phyloP scores from a whole-genome alignment of 768 basidiomycete genomes.

The Pluteus cervinus region DNA sequence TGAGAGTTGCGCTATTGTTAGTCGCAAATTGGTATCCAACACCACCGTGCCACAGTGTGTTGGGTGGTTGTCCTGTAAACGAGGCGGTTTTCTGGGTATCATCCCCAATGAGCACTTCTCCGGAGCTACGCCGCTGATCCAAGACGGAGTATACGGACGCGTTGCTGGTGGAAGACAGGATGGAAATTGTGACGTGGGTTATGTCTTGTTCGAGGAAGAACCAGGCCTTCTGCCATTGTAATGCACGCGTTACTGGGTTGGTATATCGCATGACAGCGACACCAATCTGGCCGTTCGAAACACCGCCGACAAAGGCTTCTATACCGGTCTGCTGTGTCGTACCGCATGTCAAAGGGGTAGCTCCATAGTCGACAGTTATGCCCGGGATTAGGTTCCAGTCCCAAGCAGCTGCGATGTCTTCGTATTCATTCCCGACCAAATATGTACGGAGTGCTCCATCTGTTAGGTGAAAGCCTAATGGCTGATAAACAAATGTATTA shows the following conservation, averaged over 20 bases:
- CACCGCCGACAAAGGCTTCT: constrained; percentile 61
- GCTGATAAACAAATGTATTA: constrained; percentile 23
- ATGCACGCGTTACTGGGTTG: constrained; percentile 48
- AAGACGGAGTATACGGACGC: constrained; percentile 58
- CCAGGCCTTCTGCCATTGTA: constrained; percentile 66
- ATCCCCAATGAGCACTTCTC: constrained; percentile 38
- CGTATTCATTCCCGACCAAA: constrained; percentile 60
- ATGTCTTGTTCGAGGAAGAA: constrained; percentile 64
- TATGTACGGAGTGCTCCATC: constrained; percentile 64
- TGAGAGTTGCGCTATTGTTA: constrained; percentile 26
- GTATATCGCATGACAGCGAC: constrained; percentile 60
- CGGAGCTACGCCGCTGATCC: constrained; percentile 51
- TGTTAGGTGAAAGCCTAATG: constrained; percentile 62
- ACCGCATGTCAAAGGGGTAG: constrained; percentile 45
- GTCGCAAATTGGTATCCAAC: constrained; percentile 56
- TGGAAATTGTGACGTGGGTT: constrained; percentile 57
- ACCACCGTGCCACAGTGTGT: constrained; percentile 56
- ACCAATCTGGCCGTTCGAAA: constrained; percentile 50
- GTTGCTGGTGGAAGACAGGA: constrained; percentile 35
- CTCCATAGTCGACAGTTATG: constrained; percentile 58
- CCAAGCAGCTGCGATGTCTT: constrained; percentile 67
- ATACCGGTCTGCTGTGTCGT: constrained; percentile 37
- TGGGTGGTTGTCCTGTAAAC: constrained; percentile 10
- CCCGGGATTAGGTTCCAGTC: constrained; percentile 79
- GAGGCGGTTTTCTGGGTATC: constrained; percentile 5